These are phyloP conservation scores for Chamaecrista fasciculata DNA, from an alignment of 306 rosid genomes.

Conservation along the genomic window DNA sequence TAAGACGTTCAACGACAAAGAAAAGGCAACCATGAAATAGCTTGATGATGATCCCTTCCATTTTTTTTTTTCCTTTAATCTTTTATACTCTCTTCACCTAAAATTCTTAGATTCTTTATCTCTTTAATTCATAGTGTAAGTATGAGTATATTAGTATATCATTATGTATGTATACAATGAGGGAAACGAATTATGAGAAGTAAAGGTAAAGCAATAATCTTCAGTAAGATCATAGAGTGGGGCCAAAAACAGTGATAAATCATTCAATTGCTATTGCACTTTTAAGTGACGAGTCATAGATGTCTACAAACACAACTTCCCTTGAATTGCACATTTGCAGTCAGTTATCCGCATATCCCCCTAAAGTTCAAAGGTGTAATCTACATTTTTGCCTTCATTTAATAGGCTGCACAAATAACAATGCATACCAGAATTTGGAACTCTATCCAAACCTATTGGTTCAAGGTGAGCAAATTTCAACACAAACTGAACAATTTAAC, in stretches of 20 bases:
- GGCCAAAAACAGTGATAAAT: constrained; percentile 18
- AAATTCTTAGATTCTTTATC: constrained; percentile 46
- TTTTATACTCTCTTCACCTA: constrained; percentile 38
- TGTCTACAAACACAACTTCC: too few species aligned
- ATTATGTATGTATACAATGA: constrained; percentile 28
- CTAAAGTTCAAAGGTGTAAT: too few species aligned
- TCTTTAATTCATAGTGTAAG: constrained; percentile 42
- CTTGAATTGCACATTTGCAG: too few species aligned
- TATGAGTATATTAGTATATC: constrained; percentile 36
- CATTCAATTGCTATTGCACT: constrained; percentile 15
- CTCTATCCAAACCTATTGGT: too few species aligned
- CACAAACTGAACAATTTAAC: too few species aligned
- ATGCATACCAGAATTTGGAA: too few species aligned
- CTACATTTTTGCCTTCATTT: too few species aligned
- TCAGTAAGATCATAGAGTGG: constrained; percentile 22
- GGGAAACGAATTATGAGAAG: constrained; percentile 21
- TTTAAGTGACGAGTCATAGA: too few species aligned
- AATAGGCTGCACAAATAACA: too few species aligned
- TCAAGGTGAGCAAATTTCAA: too few species aligned
- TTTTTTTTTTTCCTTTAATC: constrained; percentile 23
- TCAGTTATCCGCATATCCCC: too few species aligned
- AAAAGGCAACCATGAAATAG: constrained; percentile 35
- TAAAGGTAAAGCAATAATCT: constrained; percentile 26
- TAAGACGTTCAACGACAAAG: constrained; percentile 35
- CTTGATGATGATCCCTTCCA: constrained; percentile 40